These are phyloP conservation scores for Picochlorum sp. DNA, from an alignment of 139 green algal genomes.

Conservation along the genomic window DNA sequence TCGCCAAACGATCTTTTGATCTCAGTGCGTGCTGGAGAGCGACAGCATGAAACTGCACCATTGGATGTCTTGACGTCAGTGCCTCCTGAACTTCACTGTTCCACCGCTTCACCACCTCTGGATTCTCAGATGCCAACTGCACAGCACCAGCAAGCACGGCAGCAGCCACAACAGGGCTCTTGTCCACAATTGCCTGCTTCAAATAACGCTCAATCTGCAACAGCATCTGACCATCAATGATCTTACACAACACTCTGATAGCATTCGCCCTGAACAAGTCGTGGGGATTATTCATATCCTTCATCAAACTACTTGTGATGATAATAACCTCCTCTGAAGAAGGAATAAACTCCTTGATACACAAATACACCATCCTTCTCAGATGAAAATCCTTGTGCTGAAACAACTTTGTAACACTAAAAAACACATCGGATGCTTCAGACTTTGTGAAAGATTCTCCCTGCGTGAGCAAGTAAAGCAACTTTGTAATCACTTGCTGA, in stretches of 20 bases:
- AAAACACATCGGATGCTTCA: constrained; percentile 97
- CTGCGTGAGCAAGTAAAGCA: constrained; percentile 96
- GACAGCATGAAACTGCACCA: constrained; percentile 96
- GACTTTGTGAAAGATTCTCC: constrained; percentile 98
- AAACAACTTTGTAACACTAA: constrained; percentile 97
- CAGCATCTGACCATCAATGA: constrained; percentile 86
- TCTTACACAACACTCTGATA: constrained; percentile 94
- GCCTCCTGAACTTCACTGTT: constrained; percentile 93
- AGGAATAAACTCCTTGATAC: constrained; percentile 98
- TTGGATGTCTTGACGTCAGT: constrained; percentile 70
- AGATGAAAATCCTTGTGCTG: constrained; percentile 92
- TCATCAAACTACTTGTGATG: constrained; percentile 96
- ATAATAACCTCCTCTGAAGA: constrained; percentile 95
- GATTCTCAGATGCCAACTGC: constrained; percentile 62
- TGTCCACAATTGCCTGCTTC: constrained; percentile 98
- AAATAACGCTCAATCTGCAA: constrained; percentile 84
- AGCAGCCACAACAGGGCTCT: constrained; percentile 58
- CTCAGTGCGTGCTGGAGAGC: constrained; percentile 88
- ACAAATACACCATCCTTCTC: constrained; percentile 95
- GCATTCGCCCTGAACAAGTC: constrained; percentile 95
- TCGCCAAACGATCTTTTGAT: constrained; percentile 83
- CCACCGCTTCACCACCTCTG: constrained; percentile 97
- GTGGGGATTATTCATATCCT: constrained; percentile 97
- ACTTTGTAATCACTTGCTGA: constrained; percentile 98
- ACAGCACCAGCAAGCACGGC: constrained; percentile 80